A percentile compares a stretch with the other conserved stretches of the same genome.
Conservation (phyloP, 2,329 filamentous ascomycete genomes). For the Penicillium sp. region DNA sequence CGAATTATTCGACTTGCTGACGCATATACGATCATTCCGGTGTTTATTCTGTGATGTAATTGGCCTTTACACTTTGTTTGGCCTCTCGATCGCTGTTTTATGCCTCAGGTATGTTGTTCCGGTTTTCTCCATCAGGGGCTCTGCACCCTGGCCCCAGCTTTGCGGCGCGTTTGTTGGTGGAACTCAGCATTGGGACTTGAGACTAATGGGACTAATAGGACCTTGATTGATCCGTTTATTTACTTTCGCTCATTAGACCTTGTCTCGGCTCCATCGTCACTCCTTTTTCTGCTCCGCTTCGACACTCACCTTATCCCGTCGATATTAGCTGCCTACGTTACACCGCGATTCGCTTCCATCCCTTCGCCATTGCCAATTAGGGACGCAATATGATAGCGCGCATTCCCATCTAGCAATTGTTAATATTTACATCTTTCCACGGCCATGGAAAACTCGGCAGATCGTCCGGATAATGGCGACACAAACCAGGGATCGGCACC, state of each 20-base stretch:
- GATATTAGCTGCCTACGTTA: constrained; percentile 2
- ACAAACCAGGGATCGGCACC: constrained; percentile 37
- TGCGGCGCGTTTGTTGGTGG: constrained; percentile 14
- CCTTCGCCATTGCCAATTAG: constrained; percentile 9
- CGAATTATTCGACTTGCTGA: constrained; percentile 3
- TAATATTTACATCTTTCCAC: constrained; percentile 6
- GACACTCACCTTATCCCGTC: neutral
- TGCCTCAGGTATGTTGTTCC: constrained; percentile 13
- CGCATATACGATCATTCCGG: constrained; percentile 7
- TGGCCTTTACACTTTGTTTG: constrained; percentile 10
- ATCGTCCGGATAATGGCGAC: constrained; percentile 44
- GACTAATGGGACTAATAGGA: constrained; percentile 12
- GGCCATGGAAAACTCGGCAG: constrained; percentile 27
- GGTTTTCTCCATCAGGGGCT: constrained; percentile 21
- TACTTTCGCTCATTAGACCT: constrained; percentile 11
- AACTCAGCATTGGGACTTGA: neutral
- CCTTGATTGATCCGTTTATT: constrained; percentile 6
- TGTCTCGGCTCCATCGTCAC: constrained; percentile 9
- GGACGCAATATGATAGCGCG: constrained; percentile 26
- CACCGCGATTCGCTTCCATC: constrained; percentile 1
- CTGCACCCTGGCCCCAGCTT: constrained; percentile 12
- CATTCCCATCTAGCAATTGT: constrained; percentile 12
- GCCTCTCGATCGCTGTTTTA: constrained; percentile 8
- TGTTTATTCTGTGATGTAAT: constrained; percentile 19
- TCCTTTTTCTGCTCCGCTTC: constrained; percentile 10